phyloP scores from a whole-genome alignment of 768 basidiomycete genomes.

The Heimioporus sp. region DNA sequence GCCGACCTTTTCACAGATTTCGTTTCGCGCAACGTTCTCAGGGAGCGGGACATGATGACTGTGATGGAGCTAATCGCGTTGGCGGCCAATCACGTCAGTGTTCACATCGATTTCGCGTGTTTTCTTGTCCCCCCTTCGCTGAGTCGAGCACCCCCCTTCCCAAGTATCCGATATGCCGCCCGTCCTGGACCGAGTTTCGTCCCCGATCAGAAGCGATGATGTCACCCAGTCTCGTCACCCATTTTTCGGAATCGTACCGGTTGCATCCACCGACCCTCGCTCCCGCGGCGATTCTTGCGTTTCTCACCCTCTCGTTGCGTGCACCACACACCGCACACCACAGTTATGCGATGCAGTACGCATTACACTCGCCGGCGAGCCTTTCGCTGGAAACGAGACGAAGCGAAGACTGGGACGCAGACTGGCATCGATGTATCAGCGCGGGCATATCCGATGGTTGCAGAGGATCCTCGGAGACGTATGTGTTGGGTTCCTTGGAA shows the following conservation, averaged over 20 bases:
- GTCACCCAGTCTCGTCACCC: conserved; percentile 25
- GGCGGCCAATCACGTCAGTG: conserved; percentile 60
- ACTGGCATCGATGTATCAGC: conserved; percentile 60
- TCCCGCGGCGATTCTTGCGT: conserved; percentile 69
- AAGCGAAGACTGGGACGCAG: conserved; percentile 64
- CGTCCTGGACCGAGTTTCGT: conserved; percentile 58
- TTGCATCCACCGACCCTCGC: conserved; percentile 62
- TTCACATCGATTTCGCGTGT: conserved; percentile 12
- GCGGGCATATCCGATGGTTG: conserved; percentile 32
- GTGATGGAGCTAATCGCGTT: conserved; percentile 62
- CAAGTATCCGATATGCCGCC: conserved; percentile 61
- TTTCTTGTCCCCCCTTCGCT: conserved; percentile 4
- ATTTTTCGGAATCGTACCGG: conserved; percentile 46
- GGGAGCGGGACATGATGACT: conserved; percentile 44
- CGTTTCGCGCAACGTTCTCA: conserved; percentile 38
- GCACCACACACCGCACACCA: conserved; percentile 7
- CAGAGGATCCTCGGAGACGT: conserved; percentile 43
- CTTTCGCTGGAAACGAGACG: conserved; percentile 13
- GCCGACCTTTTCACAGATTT: conserved; percentile 40
- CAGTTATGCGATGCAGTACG: background rate
- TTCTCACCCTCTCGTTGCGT: conserved; percentile 49
- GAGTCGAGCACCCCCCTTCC: conserved; percentile 1
- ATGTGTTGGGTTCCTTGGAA: conserved; percentile 65
- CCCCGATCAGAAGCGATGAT: conserved; percentile 29
- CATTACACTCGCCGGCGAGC: conserved; percentile 15